phyloP scores from a whole-genome alignment of 495 filamentous ascomycete species.

The Haplographium delicatum region DNA sequence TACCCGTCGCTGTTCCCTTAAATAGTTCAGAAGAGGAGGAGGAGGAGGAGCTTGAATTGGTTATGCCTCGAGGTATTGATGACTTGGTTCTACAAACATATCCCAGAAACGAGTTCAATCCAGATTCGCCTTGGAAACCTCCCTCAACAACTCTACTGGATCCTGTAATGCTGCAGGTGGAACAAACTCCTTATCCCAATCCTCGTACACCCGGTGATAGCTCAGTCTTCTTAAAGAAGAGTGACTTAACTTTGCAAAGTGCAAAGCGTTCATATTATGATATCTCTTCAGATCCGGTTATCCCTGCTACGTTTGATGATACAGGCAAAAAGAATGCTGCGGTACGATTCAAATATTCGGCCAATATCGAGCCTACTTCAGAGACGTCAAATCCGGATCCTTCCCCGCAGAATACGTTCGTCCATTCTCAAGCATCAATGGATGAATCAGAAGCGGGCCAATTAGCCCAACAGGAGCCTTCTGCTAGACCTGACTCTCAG shows the following conservation, averaged over 20 bases:
- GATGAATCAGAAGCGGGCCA: too few species aligned
- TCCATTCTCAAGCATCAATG: too few species aligned
- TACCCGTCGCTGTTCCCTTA: conserved; percentile 19
- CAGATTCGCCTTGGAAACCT: conserved; percentile 7
- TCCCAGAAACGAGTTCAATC: conserved; percentile 8
- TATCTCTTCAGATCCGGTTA: conserved; percentile 16
- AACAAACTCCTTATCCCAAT: conserved; percentile 15
- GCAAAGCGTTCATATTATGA: not conserved
- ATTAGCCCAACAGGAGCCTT: too few species aligned
- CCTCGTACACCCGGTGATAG: not conserved
- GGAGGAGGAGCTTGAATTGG: conserved; percentile 50
- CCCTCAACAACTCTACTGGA: conserved; percentile 13
- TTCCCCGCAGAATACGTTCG: too few species aligned
- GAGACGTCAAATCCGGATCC: too few species aligned
- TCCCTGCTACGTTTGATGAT: conserved; percentile 22
- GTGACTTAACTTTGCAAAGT: not conserved
- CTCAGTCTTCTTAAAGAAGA: not conserved
- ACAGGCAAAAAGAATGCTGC: too few species aligned
- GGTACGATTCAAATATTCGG: too few species aligned
- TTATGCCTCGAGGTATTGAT: conserved; percentile 44
- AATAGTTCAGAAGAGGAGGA: conserved; percentile 41
- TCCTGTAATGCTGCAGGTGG: conserved; percentile 13
- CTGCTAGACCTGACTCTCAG: too few species aligned
- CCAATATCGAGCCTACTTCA: too few species aligned
- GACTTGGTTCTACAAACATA: conserved; percentile 25